Evolutionary conservation across 345 rosid species (phyloP).

Genomic region (Dipteronia sinensis): DNA sequence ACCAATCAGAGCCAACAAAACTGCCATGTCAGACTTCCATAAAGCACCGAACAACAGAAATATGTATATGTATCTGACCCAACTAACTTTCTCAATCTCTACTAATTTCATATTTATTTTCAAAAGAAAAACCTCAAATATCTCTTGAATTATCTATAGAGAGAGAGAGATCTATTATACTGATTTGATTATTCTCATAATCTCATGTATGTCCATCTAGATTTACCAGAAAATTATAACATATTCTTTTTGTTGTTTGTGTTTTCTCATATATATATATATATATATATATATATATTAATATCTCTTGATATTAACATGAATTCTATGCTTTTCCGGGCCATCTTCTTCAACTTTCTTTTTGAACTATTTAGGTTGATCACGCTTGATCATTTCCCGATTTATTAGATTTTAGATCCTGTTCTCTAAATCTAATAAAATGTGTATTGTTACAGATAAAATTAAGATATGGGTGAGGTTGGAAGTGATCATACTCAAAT

Average conservation of each 20-base stretch:
- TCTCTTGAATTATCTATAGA: neutral
- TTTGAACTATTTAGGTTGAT: neutral
- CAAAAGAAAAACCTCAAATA: neutral
- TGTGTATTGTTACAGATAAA: neutral
- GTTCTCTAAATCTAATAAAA: neutral
- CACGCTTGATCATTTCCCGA: neutral
- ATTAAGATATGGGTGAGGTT: neutral
- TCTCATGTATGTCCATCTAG: neutral
- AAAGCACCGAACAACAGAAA: no score
- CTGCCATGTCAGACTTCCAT: no score
- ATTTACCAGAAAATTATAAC: neutral
- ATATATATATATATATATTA: no score
- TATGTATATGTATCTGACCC: no score
- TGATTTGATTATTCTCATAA: neutral
- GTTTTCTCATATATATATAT: no score
- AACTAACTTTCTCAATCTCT: neutral
- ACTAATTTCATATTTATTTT: neutral
- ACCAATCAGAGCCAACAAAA: no score
- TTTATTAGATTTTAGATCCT: neutral
- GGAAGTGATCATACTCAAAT: neutral
- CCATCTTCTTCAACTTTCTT: neutral
- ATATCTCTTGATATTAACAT: no score
- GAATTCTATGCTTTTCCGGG: neutral
- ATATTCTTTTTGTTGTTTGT: no score
- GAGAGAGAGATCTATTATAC: neutral